phyloP scores from a whole-genome alignment of 2,329 filamentous ascomycete genomes.

The Nemania sp. region DNA sequence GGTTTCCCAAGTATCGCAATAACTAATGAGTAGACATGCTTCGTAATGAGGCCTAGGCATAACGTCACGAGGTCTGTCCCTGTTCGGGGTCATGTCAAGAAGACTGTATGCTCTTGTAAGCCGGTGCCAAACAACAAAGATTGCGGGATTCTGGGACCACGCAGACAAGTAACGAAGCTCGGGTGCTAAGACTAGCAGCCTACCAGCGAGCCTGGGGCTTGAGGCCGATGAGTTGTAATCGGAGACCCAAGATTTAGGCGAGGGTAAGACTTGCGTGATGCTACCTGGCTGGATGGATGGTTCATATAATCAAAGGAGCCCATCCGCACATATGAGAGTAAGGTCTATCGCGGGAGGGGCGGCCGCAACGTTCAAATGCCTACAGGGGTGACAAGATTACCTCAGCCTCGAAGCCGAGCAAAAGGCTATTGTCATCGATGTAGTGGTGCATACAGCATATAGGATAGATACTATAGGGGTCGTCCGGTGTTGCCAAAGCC shows the following conservation, averaged over 20 bases:
- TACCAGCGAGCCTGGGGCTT: background rate
- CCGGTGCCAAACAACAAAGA: too few species aligned
- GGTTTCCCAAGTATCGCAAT: too few species aligned
- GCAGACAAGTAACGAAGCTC: background rate
- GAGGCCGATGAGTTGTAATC: background rate
- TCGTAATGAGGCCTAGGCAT: too few species aligned
- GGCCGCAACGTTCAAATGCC: slow-evolving; percentile 20
- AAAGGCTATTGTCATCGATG: background rate
- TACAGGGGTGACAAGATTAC: background rate
- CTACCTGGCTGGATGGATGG: background rate
- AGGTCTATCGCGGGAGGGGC: background rate
- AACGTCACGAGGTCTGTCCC: too few species aligned
- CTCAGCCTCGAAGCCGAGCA: slow-evolving; percentile 6
- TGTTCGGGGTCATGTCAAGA: too few species aligned
- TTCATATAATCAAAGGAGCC: background rate
- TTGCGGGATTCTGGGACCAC: background rate
- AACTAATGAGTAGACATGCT: too few species aligned
- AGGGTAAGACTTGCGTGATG: background rate
- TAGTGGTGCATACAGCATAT: background rate
- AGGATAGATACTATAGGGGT: background rate
- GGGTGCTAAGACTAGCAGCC: background rate
- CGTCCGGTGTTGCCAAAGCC: background rate
- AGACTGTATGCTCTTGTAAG: too few species aligned
- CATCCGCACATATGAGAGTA: background rate
- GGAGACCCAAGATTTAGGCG: background rate